phyloP scores from a whole-genome alignment of 2,329 filamentous ascomycete genomes.

The Aspergillus texensis region DNA sequence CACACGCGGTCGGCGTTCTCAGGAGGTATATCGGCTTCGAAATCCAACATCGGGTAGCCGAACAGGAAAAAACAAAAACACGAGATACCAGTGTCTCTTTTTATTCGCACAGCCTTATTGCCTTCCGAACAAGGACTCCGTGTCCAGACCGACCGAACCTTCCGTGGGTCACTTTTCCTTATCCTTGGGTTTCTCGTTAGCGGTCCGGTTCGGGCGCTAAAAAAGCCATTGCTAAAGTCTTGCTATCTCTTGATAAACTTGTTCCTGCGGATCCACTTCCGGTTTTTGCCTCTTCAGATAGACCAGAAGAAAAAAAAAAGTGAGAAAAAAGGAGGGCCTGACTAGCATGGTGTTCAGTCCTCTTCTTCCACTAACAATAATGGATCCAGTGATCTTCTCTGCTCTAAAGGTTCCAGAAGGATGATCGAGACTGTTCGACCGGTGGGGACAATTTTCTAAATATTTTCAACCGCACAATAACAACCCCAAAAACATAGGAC shows the following conservation, averaged over 20 bases:
- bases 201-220: slow-evolving; percentile 24
- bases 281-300: slow-evolving; percentile 15
- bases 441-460: not conserved
- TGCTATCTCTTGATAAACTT: slow-evolving; percentile 11
- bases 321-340: not conserved
- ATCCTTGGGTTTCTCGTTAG: slow-evolving; percentile 8
- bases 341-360: slow-evolving; percentile 1
- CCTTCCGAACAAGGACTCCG: not conserved
- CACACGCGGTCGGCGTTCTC: not conserved
- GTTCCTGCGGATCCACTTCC: slow-evolving; percentile 16
- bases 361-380: not conserved
- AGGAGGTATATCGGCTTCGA: slow-evolving; percentile 2
- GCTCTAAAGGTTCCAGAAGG: slow-evolving; percentile 19
- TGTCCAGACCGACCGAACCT: slow-evolving; percentile 14
- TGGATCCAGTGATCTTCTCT: slow-evolving; percentile 8
- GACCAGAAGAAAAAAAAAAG: slow-evolving; percentile 1
- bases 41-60: slow-evolving; percentile 13
- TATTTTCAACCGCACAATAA: not conserved
- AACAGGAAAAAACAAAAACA: not conserved
- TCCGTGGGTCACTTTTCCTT: slow-evolving; percentile 11
- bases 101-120: slow-evolving; percentile 6
- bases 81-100: not conserved
- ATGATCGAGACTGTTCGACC: slow-evolving; percentile 14
- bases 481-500: not conserved
- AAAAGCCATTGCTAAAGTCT: not conserved